A percentile compares a stretch with the other conserved stretches of the same genome.
Conservation (phyloP, 345 rosid genomes). For the Eucalyptus cloeziana region DNA sequence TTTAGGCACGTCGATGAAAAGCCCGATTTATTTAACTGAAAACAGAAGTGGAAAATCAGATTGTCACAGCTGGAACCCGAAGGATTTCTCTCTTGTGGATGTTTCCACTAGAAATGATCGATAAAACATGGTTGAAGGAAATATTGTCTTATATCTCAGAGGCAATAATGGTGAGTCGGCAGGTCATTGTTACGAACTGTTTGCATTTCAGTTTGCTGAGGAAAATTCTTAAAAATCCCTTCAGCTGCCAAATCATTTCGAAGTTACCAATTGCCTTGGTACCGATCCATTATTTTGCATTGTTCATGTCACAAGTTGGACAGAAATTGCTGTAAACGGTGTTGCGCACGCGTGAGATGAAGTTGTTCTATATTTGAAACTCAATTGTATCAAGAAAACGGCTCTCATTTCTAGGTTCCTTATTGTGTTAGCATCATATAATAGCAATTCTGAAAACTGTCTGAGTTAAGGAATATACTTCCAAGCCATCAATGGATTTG, state of each 20-base stretch:
- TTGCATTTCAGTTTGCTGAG: neutral
- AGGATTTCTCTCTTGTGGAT: neutral
- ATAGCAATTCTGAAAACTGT: neutral
- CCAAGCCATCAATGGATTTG: neutral
- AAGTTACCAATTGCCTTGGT: neutral
- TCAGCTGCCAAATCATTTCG: neutral
- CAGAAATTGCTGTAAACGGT: neutral
- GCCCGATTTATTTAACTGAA: no score
- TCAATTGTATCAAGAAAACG: neutral
- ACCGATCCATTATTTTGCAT: neutral
- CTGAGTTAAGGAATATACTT: neutral
- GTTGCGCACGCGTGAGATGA: neutral
- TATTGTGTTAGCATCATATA: neutral
- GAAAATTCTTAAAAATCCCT: neutral
- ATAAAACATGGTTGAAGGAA: neutral
- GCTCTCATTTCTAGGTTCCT: neutral
- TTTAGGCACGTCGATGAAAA: no score
- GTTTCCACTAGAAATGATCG: neutral
- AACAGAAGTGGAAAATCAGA: no score
- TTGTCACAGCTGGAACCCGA: no score
- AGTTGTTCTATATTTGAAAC: neutral
- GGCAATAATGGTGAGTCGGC: neutral
- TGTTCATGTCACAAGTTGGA: neutral
- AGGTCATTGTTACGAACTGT: neutral
- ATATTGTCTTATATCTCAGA: neutral